Evolutionary conservation across 805 yeast species (phyloP).

Genomic region (Barnettozyma wickerhamii): DNA sequence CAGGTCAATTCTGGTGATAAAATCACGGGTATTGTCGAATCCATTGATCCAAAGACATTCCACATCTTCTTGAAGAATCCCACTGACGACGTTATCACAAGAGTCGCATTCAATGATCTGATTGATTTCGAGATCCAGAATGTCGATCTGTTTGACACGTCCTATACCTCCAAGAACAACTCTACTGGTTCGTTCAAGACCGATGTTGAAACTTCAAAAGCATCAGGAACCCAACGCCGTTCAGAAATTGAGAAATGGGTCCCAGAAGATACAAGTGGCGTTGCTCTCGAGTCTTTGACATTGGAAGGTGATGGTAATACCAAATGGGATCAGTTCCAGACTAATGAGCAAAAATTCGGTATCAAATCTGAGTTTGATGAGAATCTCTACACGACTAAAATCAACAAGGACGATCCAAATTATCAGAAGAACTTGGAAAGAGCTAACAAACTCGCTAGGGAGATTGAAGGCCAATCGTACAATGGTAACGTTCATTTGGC

Average conservation of each 20-base stretch:
- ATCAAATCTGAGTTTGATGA: conserved; percentile 80
- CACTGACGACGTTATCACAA: conserved; percentile 25
- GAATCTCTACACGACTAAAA: conserved; percentile 77
- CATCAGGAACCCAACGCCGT: conserved; percentile 55
- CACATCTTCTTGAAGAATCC: conserved; percentile 28
- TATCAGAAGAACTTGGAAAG: conserved; percentile 56
- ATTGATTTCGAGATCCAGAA: conserved; percentile 36
- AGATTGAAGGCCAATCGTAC: conserved; percentile 64
- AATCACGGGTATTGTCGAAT: conserved; percentile 54
- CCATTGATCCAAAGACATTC: conserved; percentile 46
- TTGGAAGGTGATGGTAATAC: conserved; percentile 36
- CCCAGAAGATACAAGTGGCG: conserved; percentile 47
- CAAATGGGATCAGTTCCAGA: conserved; percentile 92
- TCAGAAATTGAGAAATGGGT: conserved; percentile 73
- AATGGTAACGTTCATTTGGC: conserved; percentile 77
- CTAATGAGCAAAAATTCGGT: conserved; percentile 86
- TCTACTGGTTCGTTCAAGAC: conserved; percentile 71
- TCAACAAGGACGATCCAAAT: conserved; percentile 68
- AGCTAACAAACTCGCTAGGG: conserved; percentile 79
- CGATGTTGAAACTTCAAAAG: conserved; percentile 63
- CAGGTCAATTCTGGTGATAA: conserved; percentile 60
- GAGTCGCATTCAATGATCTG: conserved; percentile 31
- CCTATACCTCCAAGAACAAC: conserved; percentile 25
- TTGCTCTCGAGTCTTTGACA: conserved; percentile 19
- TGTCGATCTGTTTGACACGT: conserved; percentile 25